Conservation (phyloP, 2,329 filamentous ascomycete species). For the Pezizomycotina sp. region DNA sequence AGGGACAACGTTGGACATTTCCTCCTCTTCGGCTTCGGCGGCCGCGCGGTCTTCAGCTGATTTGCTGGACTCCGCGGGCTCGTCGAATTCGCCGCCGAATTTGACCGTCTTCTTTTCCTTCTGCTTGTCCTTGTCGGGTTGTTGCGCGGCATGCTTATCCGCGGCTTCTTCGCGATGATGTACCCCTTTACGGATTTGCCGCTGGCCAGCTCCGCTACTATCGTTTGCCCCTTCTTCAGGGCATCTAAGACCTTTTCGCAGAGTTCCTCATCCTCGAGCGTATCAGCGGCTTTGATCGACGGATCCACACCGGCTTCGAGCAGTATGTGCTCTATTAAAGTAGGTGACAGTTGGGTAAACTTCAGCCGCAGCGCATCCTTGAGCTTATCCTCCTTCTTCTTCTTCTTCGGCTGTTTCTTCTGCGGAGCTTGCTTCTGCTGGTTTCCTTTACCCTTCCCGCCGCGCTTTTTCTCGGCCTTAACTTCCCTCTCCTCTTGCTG, state of each 20-base stretch:
- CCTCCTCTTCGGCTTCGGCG: conserved; percentile 29
- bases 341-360: conserved; percentile 76
- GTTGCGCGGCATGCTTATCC: conserved; percentile 28
- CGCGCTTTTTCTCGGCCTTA: conserved; percentile 31
- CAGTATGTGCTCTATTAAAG: conserved; percentile 75
- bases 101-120: conserved; percentile 22
- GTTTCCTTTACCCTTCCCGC: conserved; percentile 23
- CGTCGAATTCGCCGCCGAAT: conserved; percentile 18
- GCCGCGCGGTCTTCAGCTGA: conserved; percentile 23
- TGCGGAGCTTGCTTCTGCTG: conserved; percentile 28
- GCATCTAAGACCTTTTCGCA: conserved; percentile 51
- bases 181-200: conserved; percentile 54
- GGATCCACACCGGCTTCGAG: conserved; percentile 53
- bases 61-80: conserved; percentile 9
- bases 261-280: conserved; percentile 48
- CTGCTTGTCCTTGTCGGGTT: conserved; percentile 24
- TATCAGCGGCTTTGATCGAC: conserved; percentile 46
- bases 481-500: conserved; percentile 37
- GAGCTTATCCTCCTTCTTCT: conserved; percentile 57
- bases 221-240: conserved; percentile 51
- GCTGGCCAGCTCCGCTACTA: conserved; percentile 52
- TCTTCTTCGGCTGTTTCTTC: conserved; percentile 53
- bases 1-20: conserved; percentile 29
- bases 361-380: conserved; percentile 66
- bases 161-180: conserved; percentile 57